Evolutionary conservation across 2,329 filamentous ascomycete genomes (phyloP).

Genomic region (Trichoderma polysporum): DNA sequence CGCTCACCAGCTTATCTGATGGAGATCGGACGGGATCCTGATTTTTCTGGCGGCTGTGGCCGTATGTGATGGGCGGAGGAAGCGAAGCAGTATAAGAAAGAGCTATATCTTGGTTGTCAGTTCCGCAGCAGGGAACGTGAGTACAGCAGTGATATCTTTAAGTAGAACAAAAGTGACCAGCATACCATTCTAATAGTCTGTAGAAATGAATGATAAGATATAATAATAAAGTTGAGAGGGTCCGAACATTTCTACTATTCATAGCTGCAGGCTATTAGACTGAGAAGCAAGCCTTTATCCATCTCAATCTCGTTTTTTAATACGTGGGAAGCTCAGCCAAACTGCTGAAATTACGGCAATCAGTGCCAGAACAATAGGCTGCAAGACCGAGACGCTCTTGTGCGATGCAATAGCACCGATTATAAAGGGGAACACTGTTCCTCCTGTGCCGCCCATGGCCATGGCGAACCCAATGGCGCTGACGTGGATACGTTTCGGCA

Average conservation of each 20-base stretch:
- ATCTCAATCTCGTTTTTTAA: constrained; percentile 34
- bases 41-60: constrained; percentile 24
- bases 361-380: constrained; percentile 50
- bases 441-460: constrained; percentile 69
- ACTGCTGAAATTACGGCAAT: constrained; percentile 37
- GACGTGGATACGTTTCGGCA: constrained; percentile 69
- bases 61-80: constrained; percentile 23
- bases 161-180: too few relatives aligned
- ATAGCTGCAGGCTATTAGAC: neutral
- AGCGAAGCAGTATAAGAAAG: neutral
- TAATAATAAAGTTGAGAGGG: neutral
- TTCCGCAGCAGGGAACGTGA: too few relatives aligned
- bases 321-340: constrained; percentile 39
- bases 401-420: constrained; percentile 61
- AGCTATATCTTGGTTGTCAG: neutral
- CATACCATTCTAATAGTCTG: too few relatives aligned
- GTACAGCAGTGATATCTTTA: too few relatives aligned
- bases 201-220: neutral
- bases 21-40: constrained; percentile 26
- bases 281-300: neutral
- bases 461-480: constrained; percentile 71
- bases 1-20: constrained; percentile 23
- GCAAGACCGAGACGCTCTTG: constrained; percentile 49
- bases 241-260: neutral
- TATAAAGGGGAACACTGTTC: constrained; percentile 60